phyloP scores from a whole-genome alignment of 345 rosid genomes.

The Eutrema heterophyllum region DNA sequence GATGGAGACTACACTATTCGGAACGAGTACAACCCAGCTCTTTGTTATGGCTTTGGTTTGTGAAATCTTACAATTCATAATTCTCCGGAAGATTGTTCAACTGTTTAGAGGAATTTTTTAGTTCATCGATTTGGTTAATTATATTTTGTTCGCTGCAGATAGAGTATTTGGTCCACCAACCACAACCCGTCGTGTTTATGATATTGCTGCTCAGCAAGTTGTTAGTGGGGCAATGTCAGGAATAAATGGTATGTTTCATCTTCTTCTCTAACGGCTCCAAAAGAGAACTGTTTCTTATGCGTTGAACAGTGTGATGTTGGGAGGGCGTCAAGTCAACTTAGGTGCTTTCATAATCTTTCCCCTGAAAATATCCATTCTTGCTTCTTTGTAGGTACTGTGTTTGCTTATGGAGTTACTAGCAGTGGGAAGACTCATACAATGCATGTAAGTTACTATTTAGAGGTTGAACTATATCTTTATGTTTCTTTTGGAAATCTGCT shows the following conservation, averaged over 20 bases:
- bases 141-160: constrained; percentile 34
- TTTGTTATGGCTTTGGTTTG: constrained; percentile 82
- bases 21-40: constrained; percentile 61
- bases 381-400: constrained; percentile 65
- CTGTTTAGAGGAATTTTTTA: not conserved
- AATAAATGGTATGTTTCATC: constrained; percentile 52
- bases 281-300: not conserved
- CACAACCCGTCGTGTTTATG: constrained; percentile 81
- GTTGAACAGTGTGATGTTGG: constrained; percentile 18
- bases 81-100: not conserved
- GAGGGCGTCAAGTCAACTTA: not conserved
- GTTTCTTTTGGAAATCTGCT: not conserved
- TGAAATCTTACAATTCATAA: not conserved
- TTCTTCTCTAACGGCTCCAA: not conserved
- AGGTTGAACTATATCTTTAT: not conserved
- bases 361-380: not conserved
- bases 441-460: constrained; percentile 62
- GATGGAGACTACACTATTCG: constrained; percentile 70
- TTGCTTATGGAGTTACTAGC: constrained; percentile 98
- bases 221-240: constrained; percentile 81
- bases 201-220: constrained; percentile 79
- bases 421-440: constrained; percentile 96
- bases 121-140: not conserved
- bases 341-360: not conserved
- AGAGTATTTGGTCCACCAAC: constrained; percentile 88